Conservation (phyloP, 257 asterid species). For the Solanum medicagineum region DNA sequence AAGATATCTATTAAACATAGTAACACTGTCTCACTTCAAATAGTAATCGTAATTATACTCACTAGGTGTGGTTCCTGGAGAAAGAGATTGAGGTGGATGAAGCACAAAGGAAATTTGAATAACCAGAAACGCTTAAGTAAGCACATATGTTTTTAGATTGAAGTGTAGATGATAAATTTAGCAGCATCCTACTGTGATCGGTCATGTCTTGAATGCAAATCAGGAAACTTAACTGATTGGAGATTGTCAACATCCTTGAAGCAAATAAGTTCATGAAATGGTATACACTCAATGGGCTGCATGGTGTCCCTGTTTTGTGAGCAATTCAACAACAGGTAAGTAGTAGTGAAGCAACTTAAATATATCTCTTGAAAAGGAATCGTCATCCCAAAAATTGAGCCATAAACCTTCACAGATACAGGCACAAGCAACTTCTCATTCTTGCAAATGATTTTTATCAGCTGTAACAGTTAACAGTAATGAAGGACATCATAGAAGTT, state of each 20-base stretch:
- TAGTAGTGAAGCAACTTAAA: not conserved
- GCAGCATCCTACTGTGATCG: not conserved
- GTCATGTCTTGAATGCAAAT: not conserved
- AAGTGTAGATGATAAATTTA: not conserved
- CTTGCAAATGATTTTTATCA: not conserved
- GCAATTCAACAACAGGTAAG: constrained; percentile 1
- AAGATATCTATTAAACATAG: not conserved
- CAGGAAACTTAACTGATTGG: constrained; percentile 51
- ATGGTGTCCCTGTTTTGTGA: constrained; percentile 47
- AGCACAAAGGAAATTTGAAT: not conserved
- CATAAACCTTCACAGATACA: not conserved
- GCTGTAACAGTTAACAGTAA: not conserved
- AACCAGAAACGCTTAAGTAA: not conserved
- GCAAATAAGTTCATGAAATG: constrained; percentile 58
- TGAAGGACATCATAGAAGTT: not conserved
- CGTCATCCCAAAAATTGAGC: not conserved
- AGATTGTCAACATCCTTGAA: constrained; percentile 63
- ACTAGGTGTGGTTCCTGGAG: not conserved
- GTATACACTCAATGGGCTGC: constrained; percentile 55
- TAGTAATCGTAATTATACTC: not conserved
- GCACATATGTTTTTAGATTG: not conserved
- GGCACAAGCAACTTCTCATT: not conserved
- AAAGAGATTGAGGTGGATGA: not conserved
- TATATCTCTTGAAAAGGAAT: not conserved
- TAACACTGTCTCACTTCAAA: not conserved